phyloP scores from a whole-genome alignment of 192 early-diverging fungal species.

The Dimargaris cristalligena region DNA sequence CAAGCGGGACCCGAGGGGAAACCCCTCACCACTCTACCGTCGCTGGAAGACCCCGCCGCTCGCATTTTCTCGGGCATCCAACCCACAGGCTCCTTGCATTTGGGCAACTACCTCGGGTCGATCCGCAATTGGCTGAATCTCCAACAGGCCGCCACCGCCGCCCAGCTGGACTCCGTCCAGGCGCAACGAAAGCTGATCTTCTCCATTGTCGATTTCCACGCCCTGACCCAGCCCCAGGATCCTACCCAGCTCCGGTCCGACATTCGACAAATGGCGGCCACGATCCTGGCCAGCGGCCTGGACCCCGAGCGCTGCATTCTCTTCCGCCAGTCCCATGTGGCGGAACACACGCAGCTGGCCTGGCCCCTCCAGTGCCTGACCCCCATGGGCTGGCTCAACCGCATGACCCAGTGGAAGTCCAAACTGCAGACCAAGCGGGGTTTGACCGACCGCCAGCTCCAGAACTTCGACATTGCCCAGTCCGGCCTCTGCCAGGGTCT shows the following conservation, averaged over 20 bases:
- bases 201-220: slow-evolving; percentile 81
- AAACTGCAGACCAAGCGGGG: slow-evolving; percentile 17
- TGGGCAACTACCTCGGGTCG: slow-evolving; percentile 90
- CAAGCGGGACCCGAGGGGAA: no score
- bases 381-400: slow-evolving; percentile 69
- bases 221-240: slow-evolving; percentile 59
- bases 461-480: slow-evolving; percentile 3
- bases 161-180: background rate
- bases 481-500: slow-evolving; percentile 38
- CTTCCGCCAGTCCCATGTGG: slow-evolving; percentile 72
- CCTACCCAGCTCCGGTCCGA: slow-evolving; percentile 42
- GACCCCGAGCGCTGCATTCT: slow-evolving; percentile 50
- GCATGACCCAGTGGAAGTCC: slow-evolving; percentile 95
- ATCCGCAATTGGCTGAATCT: slow-evolving; percentile 69
- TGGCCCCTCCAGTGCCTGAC: slow-evolving; percentile 83
- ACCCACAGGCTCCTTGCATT: slow-evolving; percentile 81
- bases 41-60: no score
- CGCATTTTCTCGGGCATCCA: slow-evolving; percentile 75
- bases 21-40: no score
- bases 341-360: slow-evolving; percentile 58
- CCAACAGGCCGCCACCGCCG: slow-evolving; percentile 25
- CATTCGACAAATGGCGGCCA: slow-evolving; percentile 53
- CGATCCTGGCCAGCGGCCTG: slow-evolving; percentile 71
- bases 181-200: slow-evolving; percentile 46
- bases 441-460: background rate